These are phyloP conservation scores for Tetraselmis striata DNA, from an alignment of 139 green algal genomes.

Conservation along the genomic window DNA sequence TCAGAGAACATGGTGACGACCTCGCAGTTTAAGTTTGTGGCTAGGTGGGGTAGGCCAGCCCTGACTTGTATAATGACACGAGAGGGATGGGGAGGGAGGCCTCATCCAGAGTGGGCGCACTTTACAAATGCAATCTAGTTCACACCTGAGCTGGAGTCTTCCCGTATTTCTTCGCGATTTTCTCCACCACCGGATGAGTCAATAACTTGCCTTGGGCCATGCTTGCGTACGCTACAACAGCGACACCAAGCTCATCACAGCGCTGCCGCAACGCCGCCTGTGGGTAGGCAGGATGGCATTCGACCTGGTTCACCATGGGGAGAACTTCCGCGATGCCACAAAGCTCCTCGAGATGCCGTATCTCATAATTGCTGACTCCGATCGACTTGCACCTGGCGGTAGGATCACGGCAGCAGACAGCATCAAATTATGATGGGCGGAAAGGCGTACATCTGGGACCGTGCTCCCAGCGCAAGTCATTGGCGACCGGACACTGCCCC, in stretches of 20 bases:
- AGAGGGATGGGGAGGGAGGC: too few species aligned
- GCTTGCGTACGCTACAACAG: not conserved
- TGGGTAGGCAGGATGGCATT: not conserved
- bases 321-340: not conserved
- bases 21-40: too few species aligned
- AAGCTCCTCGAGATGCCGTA: not conserved
- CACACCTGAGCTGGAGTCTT: not conserved
- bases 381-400: not conserved
- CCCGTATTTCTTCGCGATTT: not conserved
- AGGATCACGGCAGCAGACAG: not conserved
- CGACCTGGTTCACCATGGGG: not conserved
- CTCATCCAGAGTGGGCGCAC: too few species aligned
- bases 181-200: not conserved
- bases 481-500: not conserved
- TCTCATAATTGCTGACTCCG: not conserved
- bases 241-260: not conserved
- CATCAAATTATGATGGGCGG: too few species aligned
- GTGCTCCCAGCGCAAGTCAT: not conserved
- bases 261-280: not conserved
- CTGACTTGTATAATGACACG: too few species aligned
- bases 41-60: too few species aligned
- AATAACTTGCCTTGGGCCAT: not conserved
- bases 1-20: too few species aligned
- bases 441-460: too few species aligned
- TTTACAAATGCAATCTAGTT: too few species aligned